Percentiles rank a stretch among this genome's conserved stretches.
Evolutionary conservation across 768 basidiomycete genomes (phyloP).

Genomic region (Pholiota microspora): DNA sequence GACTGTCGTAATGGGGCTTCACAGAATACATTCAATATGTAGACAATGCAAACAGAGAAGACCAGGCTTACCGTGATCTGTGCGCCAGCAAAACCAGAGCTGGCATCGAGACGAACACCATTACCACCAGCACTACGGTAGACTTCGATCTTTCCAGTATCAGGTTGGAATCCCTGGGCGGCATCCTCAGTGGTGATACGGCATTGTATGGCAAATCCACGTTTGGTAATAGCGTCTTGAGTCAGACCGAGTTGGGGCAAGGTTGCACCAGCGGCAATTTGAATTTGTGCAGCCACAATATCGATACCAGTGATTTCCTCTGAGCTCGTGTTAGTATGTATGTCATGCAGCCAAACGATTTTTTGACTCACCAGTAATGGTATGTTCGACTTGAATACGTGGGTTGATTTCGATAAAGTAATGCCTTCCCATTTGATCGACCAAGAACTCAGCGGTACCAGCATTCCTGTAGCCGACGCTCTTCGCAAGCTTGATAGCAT

Average conservation of each 20-base stretch:
- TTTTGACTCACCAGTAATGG: slow-evolving; percentile 78
- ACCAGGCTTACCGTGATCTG: slow-evolving; percentile 82
- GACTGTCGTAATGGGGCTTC: slow-evolving; percentile 96
- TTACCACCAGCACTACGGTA: slow-evolving; percentile 99
- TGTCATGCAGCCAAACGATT: slow-evolving; percentile 5
- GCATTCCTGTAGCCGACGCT: slow-evolving; percentile 96
- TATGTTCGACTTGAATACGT: slow-evolving; percentile 99
- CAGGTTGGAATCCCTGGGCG: slow-evolving; percentile 90
- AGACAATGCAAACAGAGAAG: background rate
- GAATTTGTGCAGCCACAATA: slow-evolving; percentile 98
- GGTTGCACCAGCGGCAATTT: slow-evolving; percentile 98
- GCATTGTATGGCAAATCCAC: slow-evolving; percentile 97
- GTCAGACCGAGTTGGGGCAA: slow-evolving; percentile 93
- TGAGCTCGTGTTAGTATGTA: slow-evolving; percentile 26
- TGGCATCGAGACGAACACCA: slow-evolving; percentile 94
- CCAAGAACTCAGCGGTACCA: slow-evolving; percentile 97
- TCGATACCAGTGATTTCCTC: slow-evolving; percentile 99
- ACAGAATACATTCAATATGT: background rate
- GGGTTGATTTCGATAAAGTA: slow-evolving; percentile 99
- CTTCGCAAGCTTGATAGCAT: slow-evolving; percentile 93
- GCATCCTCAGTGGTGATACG: slow-evolving; percentile 98
- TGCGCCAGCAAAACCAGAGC: slow-evolving; percentile 97
- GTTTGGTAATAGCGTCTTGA: slow-evolving; percentile 93
- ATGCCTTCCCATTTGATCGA: slow-evolving; percentile 93
- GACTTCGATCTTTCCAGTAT: slow-evolving; percentile 99